Conservation (phyloP, 176 grass and related monocot genomes). For the Juncus inflexus region DNA sequence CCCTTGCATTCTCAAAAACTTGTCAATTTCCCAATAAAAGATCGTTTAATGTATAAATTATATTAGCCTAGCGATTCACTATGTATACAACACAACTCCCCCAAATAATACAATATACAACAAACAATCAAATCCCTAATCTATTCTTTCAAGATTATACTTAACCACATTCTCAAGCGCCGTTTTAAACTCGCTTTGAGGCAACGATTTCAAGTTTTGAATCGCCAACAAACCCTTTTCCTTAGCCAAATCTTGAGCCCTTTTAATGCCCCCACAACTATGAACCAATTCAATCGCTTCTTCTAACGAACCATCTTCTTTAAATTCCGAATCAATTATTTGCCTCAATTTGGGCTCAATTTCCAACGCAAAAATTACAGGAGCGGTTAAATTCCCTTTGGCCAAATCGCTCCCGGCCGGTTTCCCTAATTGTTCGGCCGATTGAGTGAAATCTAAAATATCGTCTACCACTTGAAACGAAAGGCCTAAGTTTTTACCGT, state of each 20-base stretch:
- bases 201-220: slow-evolving; percentile 58
- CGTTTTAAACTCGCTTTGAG: slow-evolving; percentile 51
- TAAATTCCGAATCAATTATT: slow-evolving; percentile 76
- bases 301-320: slow-evolving; percentile 49
- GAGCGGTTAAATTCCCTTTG: slow-evolving; percentile 77
- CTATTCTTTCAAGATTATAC: slow-evolving; percentile 87
- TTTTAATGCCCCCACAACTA: slow-evolving; percentile 46
- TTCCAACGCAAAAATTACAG: slow-evolving; percentile 68
- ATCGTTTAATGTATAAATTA: slow-evolving; percentile 6
- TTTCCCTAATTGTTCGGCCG: slow-evolving; percentile 82
- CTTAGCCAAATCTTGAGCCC: slow-evolving; percentile 66
- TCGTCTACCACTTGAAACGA: slow-evolving; percentile 93
- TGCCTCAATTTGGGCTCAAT: slow-evolving; percentile 54
- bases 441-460: slow-evolving; percentile 94
- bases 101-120: slow-evolving; percentile 18
- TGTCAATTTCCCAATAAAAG: too few relatives aligned
- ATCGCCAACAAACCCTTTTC: slow-evolving; percentile 61
- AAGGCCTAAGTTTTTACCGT: slow-evolving; percentile 75
- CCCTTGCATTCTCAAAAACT: too few relatives aligned
- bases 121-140: slow-evolving; percentile 33
- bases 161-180: slow-evolving; percentile 67
- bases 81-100: slow-evolving; percentile 1
- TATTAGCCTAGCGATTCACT: slow-evolving; percentile 16
- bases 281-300: slow-evolving; percentile 62
- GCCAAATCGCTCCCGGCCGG: slow-evolving; percentile 66